These are phyloP conservation scores for Penicillium odoratum DNA, from an alignment of 495 filamentous ascomycete genomes.

Conservation along the genomic window DNA sequence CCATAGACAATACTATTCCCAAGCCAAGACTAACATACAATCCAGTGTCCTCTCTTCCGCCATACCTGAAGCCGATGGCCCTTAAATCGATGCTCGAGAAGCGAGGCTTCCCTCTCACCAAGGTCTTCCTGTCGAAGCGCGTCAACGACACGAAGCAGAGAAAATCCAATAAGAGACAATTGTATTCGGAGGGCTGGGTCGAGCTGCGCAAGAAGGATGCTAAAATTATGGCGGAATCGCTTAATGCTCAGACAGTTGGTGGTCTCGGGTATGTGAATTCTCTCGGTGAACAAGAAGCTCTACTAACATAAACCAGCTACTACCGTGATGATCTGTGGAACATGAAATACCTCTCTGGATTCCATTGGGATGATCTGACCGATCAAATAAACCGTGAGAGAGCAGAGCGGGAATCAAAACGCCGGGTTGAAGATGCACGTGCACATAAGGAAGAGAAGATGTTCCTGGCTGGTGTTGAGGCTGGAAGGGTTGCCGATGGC, in stretches of 20 bases:
- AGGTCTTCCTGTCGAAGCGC: constrained; percentile 86
- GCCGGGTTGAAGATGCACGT: constrained; percentile 77
- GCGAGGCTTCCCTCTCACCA: constrained; percentile 73
- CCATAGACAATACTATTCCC: neutral
- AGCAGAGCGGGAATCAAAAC: constrained; percentile 73
- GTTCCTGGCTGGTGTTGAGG: constrained; percentile 79
- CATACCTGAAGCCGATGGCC: constrained; percentile 89
- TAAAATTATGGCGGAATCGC: constrained; percentile 76
- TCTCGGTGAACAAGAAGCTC: neutral
- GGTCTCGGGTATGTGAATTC: constrained; percentile 63
- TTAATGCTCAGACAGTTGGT: constrained; percentile 81
- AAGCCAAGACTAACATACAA: constrained; percentile 59
- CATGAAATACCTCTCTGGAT: constrained; percentile 74
- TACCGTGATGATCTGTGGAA: constrained; percentile 96
- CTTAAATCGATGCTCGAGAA: constrained; percentile 73
- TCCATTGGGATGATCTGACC: constrained; percentile 5
- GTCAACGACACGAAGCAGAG: constrained; percentile 65
- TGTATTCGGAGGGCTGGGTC: constrained; percentile 91
- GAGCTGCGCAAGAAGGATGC: constrained; percentile 80
- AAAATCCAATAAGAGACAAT: constrained; percentile 75
- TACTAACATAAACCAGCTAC: constrained; percentile 45
- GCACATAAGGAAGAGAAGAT: constrained; percentile 79
- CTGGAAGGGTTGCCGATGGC: constrained; percentile 72
- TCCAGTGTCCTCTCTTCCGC: constrained; percentile 76
- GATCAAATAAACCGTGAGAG: constrained; percentile 62